These are phyloP conservation scores for Pontederia crassipes DNA, from an alignment of 176 grass and related monocot species.

Conservation along the genomic window DNA sequence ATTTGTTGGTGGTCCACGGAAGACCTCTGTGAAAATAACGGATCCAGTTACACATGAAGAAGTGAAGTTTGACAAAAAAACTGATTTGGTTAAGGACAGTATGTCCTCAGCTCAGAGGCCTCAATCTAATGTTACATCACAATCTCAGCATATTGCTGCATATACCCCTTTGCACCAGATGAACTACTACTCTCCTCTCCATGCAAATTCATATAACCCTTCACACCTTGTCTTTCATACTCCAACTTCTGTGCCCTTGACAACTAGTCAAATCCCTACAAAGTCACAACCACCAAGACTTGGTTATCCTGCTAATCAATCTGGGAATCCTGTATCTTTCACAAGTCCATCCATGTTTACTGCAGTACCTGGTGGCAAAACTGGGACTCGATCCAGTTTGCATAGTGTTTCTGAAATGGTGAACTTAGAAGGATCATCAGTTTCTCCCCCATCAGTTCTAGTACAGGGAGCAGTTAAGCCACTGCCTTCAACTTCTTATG, in stretches of 20 bases:
- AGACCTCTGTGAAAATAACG: constrained; percentile 59
- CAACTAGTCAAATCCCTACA: constrained; percentile 43
- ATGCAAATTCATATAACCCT: constrained; percentile 30
- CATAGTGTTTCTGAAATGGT: constrained; percentile 12
- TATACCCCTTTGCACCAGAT: constrained; percentile 28
- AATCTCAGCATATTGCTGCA: constrained; percentile 23
- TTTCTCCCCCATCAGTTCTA: constrained; percentile 20
- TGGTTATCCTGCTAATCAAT: constrained; percentile 35
- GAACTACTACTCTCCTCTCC: constrained; percentile 36
- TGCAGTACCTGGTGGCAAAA: constrained; percentile 9
- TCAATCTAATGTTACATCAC: constrained; percentile 30
- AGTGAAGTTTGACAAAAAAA: constrained; percentile 46
- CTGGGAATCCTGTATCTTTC: constrained; percentile 22
- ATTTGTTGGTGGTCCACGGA: constrained; percentile 26
- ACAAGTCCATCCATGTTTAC: constrained; percentile 28
- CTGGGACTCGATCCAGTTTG: neutral
- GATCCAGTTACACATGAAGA: constrained; percentile 86
- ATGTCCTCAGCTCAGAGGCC: constrained; percentile 32
- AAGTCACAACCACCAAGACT: constrained; percentile 42
- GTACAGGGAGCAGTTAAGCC: constrained; percentile 25
- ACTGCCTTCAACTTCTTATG: constrained; percentile 1
- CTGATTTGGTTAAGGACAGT: neutral
- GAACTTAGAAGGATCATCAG: constrained; percentile 21
- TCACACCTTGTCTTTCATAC: constrained; percentile 45
- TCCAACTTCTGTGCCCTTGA: constrained; percentile 26